A percentile compares a stretch with the other conserved stretches of the same genome.
These are phyloP conservation scores for Dryadomyces sulphureus DNA, from an alignment of 2,329 filamentous ascomycete species.

Conservation along the genomic window DNA sequence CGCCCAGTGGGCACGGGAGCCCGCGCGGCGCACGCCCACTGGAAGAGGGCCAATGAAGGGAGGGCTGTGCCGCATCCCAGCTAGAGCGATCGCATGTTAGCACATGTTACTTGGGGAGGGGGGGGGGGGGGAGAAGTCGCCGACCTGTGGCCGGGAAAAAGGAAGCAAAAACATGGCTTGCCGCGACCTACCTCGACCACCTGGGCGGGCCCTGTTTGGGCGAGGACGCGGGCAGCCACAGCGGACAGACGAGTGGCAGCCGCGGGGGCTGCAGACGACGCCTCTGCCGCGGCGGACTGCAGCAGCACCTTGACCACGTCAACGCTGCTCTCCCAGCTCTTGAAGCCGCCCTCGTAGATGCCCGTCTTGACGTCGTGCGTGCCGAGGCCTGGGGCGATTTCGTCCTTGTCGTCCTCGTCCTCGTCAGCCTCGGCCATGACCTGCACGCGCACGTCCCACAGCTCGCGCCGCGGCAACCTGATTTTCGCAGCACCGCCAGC, in stretches of 20 bases:
- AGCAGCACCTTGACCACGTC: constrained; percentile 60
- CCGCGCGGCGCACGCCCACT: constrained; percentile 28
- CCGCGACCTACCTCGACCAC: constrained; percentile 36
- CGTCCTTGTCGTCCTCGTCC: constrained; percentile 35
- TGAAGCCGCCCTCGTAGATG: constrained; percentile 77
- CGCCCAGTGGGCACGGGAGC: background rate
- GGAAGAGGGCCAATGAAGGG: constrained; percentile 56
- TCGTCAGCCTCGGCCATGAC: constrained; percentile 58
- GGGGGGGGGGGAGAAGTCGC: background rate
- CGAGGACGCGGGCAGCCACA: constrained; percentile 4
- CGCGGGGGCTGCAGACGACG: too few relatives aligned
- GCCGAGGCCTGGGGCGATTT: constrained; percentile 37
- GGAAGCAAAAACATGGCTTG: background rate
- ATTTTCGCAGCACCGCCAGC: constrained; percentile 17
- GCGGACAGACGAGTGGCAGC: constrained; percentile 9
- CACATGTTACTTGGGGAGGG: constrained; percentile 12
- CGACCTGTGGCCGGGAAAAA: background rate
- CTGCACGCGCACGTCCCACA: constrained; percentile 71
- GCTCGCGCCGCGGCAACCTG: constrained; percentile 54
- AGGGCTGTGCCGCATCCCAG: constrained; percentile 68
- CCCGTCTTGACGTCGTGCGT: constrained; percentile 65
- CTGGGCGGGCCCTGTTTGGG: constrained; percentile 22
- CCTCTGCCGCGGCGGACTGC: constrained; percentile 16
- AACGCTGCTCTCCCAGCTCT: constrained; percentile 78
- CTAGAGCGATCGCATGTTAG: constrained; percentile 22